Evolutionary conservation across 352 stramenopile genomes (phyloP), one percentile per base, ranked within the genome.

Genomic region (Thalassiosira ordinaria): DNA sequence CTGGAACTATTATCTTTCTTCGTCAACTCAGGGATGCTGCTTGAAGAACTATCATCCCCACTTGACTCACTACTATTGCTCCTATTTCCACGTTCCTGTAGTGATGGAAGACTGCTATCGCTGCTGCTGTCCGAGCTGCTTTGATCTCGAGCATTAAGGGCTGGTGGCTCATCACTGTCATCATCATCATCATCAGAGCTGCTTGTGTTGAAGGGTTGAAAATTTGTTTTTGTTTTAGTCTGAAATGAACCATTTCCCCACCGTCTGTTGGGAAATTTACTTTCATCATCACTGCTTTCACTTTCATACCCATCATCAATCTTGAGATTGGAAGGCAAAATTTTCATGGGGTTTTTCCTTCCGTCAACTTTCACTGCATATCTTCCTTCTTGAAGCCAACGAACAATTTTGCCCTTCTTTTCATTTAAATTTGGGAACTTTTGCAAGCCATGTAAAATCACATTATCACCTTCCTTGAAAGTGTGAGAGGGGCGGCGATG

Each of bases 111-210:
- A 61, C 63, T 72, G 27, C 11, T 26, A 46, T 46, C 62, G 29
- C 63, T 72, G 46, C 63, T 72, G 47, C 63, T 72, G 37, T 72
- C 63, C 29, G 63, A 72, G 8, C 13, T 51, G 24, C 44, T 72
- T 46, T 59, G 29, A 11, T 49, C 37, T 18, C 60, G 60, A 27
- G 9, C 20, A 37, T 57, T 53, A 35, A 69, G 60, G 4, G 60
- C 2, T 56, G 60, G 60, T 69, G 60, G 60, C 39, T 56, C 60
- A 57, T 67, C 59, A 49, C 59, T 67, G 59, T 53, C 59, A 31
- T 53, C 37, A 18, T 69, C 60, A 55, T 53, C 59, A 31, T 53
- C 37, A 18, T 69, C 60, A 55, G 20, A 35, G 60, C 60, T 69
- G 51, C 51, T 37, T 37, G 51, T 6, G 22, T 29, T 18, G 18